phyloP scores from a whole-genome alignment of 495 filamentous ascomycete species.

The Penicillium paradoxum region DNA sequence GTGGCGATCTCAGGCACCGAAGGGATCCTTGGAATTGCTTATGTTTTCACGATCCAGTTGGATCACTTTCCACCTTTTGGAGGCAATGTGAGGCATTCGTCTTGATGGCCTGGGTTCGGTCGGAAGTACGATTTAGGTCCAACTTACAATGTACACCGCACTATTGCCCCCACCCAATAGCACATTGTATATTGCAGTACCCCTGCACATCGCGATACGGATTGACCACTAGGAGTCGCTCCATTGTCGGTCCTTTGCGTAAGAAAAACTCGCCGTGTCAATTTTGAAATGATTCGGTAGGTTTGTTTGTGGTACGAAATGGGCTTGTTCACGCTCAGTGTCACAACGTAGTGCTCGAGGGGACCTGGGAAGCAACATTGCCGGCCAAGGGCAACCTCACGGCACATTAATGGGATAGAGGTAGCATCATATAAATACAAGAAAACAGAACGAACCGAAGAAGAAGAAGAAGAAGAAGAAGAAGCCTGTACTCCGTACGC shows the following conservation, averaged over 20 bases:
- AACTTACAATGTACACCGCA: neutral
- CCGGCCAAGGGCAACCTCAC: neutral
- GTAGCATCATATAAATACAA: neutral
- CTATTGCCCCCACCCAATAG: neutral
- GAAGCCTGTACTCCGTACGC: too few species aligned
- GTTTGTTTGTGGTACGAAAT: neutral
- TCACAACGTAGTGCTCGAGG: neutral
- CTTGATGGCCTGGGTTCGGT: neutral
- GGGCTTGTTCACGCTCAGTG: neutral
- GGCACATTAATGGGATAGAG: neutral
- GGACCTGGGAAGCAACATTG: slow-evolving; percentile 4
- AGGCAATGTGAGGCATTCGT: neutral
- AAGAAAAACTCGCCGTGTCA: neutral
- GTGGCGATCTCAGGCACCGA: neutral
- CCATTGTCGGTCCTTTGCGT: neutral
- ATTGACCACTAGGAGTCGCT: slow-evolving; percentile 5
- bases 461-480: too few species aligned
- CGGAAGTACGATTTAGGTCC: neutral
- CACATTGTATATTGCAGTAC: neutral
- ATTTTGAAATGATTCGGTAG: neutral
- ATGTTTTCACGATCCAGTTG: too few species aligned
- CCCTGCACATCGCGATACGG: neutral
- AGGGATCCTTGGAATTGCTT: too few species aligned
- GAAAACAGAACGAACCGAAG: neutral
- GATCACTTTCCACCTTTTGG: too few species aligned